Evolutionary conservation across 2,329 filamentous ascomycete species (phyloP), one percentile per base, ranked within the genome.

Genomic region (Hortaea werneckii): DNA sequence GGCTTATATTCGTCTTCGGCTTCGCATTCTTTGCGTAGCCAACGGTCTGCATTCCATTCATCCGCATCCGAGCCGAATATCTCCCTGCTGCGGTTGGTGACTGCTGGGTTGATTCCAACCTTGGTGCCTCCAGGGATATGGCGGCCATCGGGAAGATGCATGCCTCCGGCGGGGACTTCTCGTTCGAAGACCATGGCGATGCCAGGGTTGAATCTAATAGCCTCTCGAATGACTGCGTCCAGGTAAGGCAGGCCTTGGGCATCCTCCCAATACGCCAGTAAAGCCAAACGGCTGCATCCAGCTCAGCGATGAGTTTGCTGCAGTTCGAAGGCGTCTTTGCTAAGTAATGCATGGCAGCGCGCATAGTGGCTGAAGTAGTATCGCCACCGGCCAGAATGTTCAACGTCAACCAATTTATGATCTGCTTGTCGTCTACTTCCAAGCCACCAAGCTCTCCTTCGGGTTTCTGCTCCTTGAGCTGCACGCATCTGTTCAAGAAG

Each of bases 141-240:
- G 12, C 37, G 34, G 37, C 45, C 41, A 30, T 43, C 44, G 1
- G 41, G 42, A 2, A 47, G 26, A 11, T 29, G 9, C 12, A 47
- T 12, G 27, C 45, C 45, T n/a, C 41, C 42, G 26, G 20, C 32
- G 29, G 66, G 64, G 0, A 67, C 63, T 20, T 60, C 46, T 1
- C 76, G 71, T 54, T 77, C 72, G 11, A 77, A 69, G 0, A 68
- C 56, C 51, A 76, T 65, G 7, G 65, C 68, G 30, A 52, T 46
- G 11, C 43, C 44, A 27, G 47, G 44, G 37, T 47, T 37, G 34
- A 44, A 47, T 9, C 50, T 38, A 10, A 51, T 56, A 0, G 62
- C 59, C 42, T 68, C 66, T 44, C 65, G 67, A 38, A 69, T 49
- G 30, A 50, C 48, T 8, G 41, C 48, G n/a, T 29, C 61, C 54